A percentile compares a stretch with the other conserved stretches of the same genome.
phyloP scores from a whole-genome alignment of 352 stramenopile genomes.

The Globisporangium polare region DNA sequence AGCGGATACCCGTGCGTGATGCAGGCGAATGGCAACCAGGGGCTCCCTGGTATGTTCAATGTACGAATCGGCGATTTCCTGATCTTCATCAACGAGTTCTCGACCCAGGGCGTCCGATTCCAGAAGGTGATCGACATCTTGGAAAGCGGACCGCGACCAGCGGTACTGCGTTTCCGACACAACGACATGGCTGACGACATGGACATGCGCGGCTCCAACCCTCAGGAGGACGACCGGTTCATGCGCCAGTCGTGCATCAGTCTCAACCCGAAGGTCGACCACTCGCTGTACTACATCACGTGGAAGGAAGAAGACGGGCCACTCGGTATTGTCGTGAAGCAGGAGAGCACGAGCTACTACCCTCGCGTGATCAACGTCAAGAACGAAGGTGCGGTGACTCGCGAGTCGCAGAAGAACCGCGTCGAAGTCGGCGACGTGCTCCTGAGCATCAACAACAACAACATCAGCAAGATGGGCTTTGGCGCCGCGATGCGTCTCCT shows the following conservation, averaged over 20 bases:
- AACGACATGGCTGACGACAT: slow-evolving; percentile 58
- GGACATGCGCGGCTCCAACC: slow-evolving; percentile 46
- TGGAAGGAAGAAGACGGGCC: slow-evolving; percentile 87
- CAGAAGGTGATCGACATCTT: slow-evolving; percentile 86
- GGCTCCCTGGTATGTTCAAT: slow-evolving; percentile 83
- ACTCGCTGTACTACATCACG: slow-evolving; percentile 87
- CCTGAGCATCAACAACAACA: slow-evolving; percentile 89
- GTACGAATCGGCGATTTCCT: slow-evolving; percentile 75
- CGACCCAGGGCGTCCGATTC: slow-evolving; percentile 74
- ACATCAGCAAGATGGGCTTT: slow-evolving; percentile 90
- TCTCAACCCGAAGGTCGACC: slow-evolving; percentile 79
- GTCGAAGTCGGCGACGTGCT: slow-evolving; percentile 80
- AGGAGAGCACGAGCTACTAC: slow-evolving; percentile 85
- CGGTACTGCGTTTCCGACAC: slow-evolving; percentile 81
- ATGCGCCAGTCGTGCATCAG: slow-evolving; percentile 69
- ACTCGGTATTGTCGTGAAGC: slow-evolving; percentile 83
- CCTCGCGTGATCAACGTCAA: slow-evolving; percentile 87
- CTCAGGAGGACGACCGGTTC: slow-evolving; percentile 64
- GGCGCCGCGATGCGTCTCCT: slow-evolving; percentile 80
- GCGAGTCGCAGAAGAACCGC: slow-evolving; percentile 79
- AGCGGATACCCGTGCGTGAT: slow-evolving; percentile 75
- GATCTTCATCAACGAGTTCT: slow-evolving; percentile 87
- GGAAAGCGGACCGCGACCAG: slow-evolving; percentile 69
- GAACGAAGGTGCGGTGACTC: slow-evolving; percentile 76
- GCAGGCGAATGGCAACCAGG: slow-evolving; percentile 73